Percentiles rank a stretch among this genome's conserved stretches.
Conservation (phyloP, 1,284 basidiomycete genomes). For the Hypsizygus ulmarius region DNA sequence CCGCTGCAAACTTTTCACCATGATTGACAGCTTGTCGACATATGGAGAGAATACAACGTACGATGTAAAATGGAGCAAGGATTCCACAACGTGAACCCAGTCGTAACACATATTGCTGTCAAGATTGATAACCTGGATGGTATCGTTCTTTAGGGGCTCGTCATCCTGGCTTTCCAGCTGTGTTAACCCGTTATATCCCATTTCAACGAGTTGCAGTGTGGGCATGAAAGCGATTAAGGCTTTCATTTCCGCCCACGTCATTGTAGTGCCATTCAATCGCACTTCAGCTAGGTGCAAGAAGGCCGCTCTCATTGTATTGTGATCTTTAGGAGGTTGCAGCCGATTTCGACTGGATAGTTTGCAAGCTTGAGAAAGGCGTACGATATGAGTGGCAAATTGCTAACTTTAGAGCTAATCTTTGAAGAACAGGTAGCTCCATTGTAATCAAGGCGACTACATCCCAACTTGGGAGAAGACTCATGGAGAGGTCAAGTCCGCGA, state of each 20-base stretch:
- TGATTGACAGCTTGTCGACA: constrained; percentile 5
- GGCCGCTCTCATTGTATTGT: constrained; percentile 34
- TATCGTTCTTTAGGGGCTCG: constrained; percentile 22
- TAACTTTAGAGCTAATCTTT: constrained; percentile 77
- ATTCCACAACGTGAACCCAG: constrained; percentile 55
- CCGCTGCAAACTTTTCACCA: constrained; percentile 48
- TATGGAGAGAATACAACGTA: constrained; percentile 33
- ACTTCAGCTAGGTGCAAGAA: constrained; percentile 65
- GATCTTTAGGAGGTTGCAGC: constrained; percentile 35
- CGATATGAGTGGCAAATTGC: constrained; percentile 23
- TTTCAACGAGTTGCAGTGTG: constrained; percentile 60
- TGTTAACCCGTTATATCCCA: constrained; percentile 72
- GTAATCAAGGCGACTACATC: constrained; percentile 65
- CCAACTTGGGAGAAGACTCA: constrained; percentile 77
- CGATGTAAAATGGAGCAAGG: constrained; percentile 49
- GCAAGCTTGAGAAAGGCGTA: constrained; percentile 18
- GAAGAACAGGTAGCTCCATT: constrained; percentile 59
- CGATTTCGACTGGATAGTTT: constrained; percentile 56
- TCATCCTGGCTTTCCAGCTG: constrained; percentile 30
- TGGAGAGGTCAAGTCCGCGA: constrained; percentile 79
- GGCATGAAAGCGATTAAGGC: constrained; percentile 56
- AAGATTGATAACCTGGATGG: constrained; percentile 65
- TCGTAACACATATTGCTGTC: constrained; percentile 66
- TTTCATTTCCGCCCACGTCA: constrained; percentile 70
- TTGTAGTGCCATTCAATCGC: constrained; percentile 72